Conservation (phyloP, 371 early-diverging fungal genomes). For the Lichtheimia hyalospora region DNA sequence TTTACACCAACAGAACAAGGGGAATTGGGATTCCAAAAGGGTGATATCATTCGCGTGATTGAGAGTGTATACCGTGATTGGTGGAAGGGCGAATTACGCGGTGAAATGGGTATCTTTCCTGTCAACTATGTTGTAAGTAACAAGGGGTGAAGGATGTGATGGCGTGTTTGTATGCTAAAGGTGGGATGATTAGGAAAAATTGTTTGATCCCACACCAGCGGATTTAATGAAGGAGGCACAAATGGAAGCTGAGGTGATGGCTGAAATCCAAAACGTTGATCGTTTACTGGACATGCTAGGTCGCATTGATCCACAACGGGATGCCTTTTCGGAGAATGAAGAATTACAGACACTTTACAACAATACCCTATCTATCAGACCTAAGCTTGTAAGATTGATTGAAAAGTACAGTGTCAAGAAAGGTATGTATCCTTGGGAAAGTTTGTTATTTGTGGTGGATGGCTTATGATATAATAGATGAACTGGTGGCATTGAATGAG, state of each 20-base stretch:
- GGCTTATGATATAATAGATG: slow-evolving; percentile 30
- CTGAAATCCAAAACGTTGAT: slow-evolving; percentile 77
- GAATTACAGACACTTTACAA: slow-evolving; percentile 78
- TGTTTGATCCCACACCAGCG: slow-evolving; percentile 58
- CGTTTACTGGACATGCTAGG: slow-evolving; percentile 74
- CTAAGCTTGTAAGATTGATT: slow-evolving; percentile 76
- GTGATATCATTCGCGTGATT: slow-evolving; percentile 79
- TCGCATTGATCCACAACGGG: slow-evolving; percentile 74
- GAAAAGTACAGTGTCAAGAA: slow-evolving; percentile 78
- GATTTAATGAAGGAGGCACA: slow-evolving; percentile 62
- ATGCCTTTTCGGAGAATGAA: slow-evolving; percentile 88
- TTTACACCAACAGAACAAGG: slow-evolving; percentile 82
- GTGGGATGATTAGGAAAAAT: slow-evolving; percentile 41
- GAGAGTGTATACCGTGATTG: slow-evolving; percentile 88
- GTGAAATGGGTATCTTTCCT: slow-evolving; percentile 84
- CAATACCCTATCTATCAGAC: slow-evolving; percentile 69
- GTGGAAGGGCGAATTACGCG: slow-evolving; percentile 86
- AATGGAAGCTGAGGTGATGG: slow-evolving; percentile 71
- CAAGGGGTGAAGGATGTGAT: no score
- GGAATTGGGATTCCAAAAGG: slow-evolving; percentile 78
- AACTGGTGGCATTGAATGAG: slow-evolving; percentile 53
- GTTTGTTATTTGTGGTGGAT: neutral
- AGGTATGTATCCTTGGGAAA: slow-evolving; percentile 39
- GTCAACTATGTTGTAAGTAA: slow-evolving; percentile 78
- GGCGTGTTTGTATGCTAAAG: no score